Evolutionary conservation across 495 filamentous ascomycete genomes (phyloP).

Genomic region (Pyrenopolyporus hunteri): DNA sequence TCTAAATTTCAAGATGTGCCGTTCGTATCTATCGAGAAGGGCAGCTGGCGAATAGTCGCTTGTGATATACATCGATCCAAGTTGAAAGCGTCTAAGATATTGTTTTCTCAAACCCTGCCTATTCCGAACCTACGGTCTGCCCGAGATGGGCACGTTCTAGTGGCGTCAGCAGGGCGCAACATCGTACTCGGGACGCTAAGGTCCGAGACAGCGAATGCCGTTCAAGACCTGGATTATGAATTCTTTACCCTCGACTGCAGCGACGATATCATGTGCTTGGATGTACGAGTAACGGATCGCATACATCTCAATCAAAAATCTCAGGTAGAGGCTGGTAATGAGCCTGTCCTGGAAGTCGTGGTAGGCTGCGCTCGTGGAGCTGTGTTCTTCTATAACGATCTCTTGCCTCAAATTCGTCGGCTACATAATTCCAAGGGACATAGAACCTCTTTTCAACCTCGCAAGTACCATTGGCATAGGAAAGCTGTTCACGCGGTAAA

Average conservation of each 20-base stretch:
- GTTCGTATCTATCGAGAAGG: conserved; percentile 45
- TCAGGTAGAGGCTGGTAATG: conserved; percentile 43
- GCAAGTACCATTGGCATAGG: conserved; percentile 89
- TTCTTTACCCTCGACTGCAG: conserved; percentile 57
- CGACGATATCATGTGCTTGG: conserved; percentile 64
- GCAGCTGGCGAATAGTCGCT: conserved; percentile 51
- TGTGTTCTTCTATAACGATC: conserved; percentile 78
- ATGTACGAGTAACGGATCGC: conserved; percentile 48
- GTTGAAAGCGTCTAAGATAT: conserved; percentile 28
- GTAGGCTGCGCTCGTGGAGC: conserved; percentile 76
- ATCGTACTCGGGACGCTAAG: conserved; percentile 37
- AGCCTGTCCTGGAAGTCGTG: conserved; percentile 66
- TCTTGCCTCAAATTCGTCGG: conserved; percentile 61
- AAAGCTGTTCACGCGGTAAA: conserved; percentile 78
- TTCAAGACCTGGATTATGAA: conserved; percentile 53
- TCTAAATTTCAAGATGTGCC: conserved; percentile 49
- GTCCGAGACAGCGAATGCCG: conserved; percentile 1
- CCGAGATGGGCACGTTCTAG: conserved; percentile 25
- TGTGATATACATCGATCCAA: conserved; percentile 42
- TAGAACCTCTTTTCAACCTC: conserved; percentile 50
- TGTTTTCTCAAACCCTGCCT: conserved; percentile 43
- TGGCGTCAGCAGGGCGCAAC: conserved; percentile 32
- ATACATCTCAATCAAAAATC: conserved; percentile 43
- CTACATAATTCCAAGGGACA: conserved; percentile 36
- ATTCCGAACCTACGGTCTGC: conserved; percentile 44